phyloP scores from a whole-genome alignment of 306 rosid species.

The Fragaria vesca region DNA sequence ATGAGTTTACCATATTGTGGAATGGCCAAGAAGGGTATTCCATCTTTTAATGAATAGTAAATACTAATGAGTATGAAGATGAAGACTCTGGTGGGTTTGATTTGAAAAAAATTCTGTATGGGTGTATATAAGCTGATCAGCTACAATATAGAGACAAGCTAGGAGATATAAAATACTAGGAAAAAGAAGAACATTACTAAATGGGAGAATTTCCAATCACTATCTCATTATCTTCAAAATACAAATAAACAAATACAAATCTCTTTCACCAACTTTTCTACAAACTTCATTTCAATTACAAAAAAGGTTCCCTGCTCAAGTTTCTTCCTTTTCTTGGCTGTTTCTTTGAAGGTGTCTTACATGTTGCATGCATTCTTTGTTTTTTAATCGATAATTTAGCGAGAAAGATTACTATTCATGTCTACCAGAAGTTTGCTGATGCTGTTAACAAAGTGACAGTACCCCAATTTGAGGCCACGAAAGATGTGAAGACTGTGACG shows the following conservation, averaged over 20 bases:
- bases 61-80: neutral
- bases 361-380: conserved; percentile 12
- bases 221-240: conserved; percentile 16
- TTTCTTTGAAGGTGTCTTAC: conserved; percentile 27
- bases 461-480: conserved; percentile 18
- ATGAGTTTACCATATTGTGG: conserved; percentile 27
- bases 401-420: conserved; percentile 34
- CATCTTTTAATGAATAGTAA: conserved; percentile 20
- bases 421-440: conserved; percentile 10
- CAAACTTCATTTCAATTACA: conserved; percentile 10
- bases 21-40: conserved; percentile 42
- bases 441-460: neutral
- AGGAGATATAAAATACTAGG: neutral
- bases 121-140: neutral
- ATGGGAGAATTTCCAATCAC: neutral
- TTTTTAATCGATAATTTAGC: conserved; percentile 12
- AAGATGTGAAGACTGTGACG: conserved; percentile 19
- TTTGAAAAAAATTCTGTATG: neutral
- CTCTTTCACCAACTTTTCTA: conserved; percentile 28
- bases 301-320: conserved; percentile 29
- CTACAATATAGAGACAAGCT: conserved; percentile 2
- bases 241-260: conserved; percentile 20
- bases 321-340: conserved; percentile 27
- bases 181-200: neutral
- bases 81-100: conserved; percentile 14